Evolutionary conservation across 106 monocot genomes (phyloP).

Genomic region (Platanthera guangdongensis): DNA sequence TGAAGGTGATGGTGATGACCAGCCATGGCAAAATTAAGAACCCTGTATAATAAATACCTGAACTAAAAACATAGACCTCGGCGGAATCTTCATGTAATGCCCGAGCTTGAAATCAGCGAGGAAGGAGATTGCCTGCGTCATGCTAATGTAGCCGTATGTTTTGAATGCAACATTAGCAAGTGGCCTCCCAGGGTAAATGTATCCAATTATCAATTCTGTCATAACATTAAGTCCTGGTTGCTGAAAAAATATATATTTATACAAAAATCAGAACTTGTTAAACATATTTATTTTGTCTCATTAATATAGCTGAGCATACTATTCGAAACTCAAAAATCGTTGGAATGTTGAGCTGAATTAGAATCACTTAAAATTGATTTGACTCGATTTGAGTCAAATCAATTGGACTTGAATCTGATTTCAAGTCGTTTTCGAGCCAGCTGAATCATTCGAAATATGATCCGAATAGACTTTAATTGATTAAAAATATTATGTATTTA

Average conservation of each 20-base stretch:
- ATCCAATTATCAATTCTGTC: slow-evolving; percentile 22
- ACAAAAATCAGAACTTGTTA: too few relatives aligned
- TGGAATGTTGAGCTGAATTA: too few relatives aligned
- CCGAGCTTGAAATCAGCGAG: slow-evolving; percentile 17
- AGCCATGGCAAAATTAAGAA: neutral
- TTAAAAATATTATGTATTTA: too few relatives aligned
- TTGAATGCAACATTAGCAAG: slow-evolving; percentile 24
- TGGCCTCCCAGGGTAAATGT: slow-evolving; percentile 24
- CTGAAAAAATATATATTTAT: neutral
- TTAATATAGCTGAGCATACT: too few relatives aligned
- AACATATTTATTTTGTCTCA: neutral
- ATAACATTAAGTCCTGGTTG: slow-evolving; percentile 10
- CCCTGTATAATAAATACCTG: slow-evolving; percentile 12
- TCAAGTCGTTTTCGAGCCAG: too few relatives aligned
- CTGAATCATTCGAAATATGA: too few relatives aligned
- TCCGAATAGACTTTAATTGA: too few relatives aligned
- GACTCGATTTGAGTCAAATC: too few relatives aligned
- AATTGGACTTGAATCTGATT: too few relatives aligned
- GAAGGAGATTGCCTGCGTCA: slow-evolving; percentile 8
- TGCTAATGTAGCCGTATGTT: slow-evolving; percentile 9
- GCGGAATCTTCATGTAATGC: slow-evolving; percentile 34
- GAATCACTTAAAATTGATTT: too few relatives aligned
- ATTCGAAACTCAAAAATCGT: too few relatives aligned
- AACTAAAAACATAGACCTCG: slow-evolving; percentile 19
- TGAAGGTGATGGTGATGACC: neutral